Base-by-base conservation (phyloP, 2,329 filamentous ascomycete species). In the Cryphonectria radicalis region DNA sequence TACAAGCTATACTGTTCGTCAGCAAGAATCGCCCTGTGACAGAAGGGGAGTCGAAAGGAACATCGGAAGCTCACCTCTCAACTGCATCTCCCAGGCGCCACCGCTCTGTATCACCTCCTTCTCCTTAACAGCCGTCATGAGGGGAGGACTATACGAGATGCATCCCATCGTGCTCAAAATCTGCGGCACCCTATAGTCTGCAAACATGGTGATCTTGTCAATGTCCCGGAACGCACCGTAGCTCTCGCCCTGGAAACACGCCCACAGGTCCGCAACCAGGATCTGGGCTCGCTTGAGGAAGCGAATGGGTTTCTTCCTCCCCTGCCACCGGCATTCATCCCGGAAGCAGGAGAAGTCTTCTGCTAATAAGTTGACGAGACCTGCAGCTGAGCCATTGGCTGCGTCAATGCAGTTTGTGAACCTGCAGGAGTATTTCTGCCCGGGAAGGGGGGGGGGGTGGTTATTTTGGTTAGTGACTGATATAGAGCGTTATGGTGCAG, bases 181-280 rank as follows among this genome's bases (percentile, higher is more conserved):
- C 82, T 99, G 96, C 19, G 97, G 97, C 68, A 99, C 92, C 60
- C 96, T 92, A 79, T 99, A 99, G 83, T 99, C 96, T 78, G 96
- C 95, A 84, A 99, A 99, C 91, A 98, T 98, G 73, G 96, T 99
- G 77, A 99, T 92, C 79, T 94, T 94, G 82, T 96, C 92, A 76
- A 99, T 97, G 79, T 99, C 96, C 70, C 89, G 79, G 80, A 99
- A 99, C 40, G 87, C 84, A 43, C 96, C 97, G 77, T 91, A 95
- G 37, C 88, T 86, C 75, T 91, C 85, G 63, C 94, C 94, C 68
- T 95, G 89, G 79, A 98, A 98, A 74, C 94, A 97, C 6, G 96
- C 97, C 97, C 97, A 99, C 0, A 98, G 80, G 80, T 99, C 96
- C 32, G 97, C 97, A 2, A 97, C 95, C 28, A 98, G 88, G 72